A percentile compares a stretch with the other conserved stretches of the same genome.
Conservation (phyloP, 257 asterid species). For the Scutellaria barbata region DNA sequence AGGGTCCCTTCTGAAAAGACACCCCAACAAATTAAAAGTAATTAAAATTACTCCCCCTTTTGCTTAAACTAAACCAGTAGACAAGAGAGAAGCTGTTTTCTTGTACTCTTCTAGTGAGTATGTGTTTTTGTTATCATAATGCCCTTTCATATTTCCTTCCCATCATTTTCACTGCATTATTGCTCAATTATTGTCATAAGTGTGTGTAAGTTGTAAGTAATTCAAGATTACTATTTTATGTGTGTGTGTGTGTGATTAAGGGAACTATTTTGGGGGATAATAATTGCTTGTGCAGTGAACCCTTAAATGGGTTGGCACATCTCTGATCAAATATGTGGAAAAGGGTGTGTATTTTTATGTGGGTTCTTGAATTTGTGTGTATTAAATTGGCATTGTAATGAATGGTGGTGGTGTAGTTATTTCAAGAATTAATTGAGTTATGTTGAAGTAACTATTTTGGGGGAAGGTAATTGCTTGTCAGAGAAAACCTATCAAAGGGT, state of each 20-base stretch:
- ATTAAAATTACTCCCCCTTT: slow-evolving; percentile 15
- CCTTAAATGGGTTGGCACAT: slow-evolving; percentile 22
- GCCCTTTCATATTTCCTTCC: slow-evolving; percentile 19
- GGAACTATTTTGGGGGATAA: neutral
- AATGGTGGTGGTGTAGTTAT: neutral
- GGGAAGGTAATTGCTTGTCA: slow-evolving; percentile 27
- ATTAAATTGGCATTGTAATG: neutral
- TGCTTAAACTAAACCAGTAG: neutral
- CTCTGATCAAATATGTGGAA: slow-evolving; percentile 1
- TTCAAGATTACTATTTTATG: slow-evolving; percentile 13
- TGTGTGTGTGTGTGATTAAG: neutral
- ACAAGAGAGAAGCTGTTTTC: slow-evolving; percentile 36
- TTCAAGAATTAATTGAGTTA: slow-evolving; percentile 7
- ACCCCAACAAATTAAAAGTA: slow-evolving; percentile 16
- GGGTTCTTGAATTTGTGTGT: neutral
- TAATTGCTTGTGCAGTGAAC: slow-evolving; percentile 19
- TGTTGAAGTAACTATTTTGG: slow-evolving; percentile 17
- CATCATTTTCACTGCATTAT: slow-evolving; percentile 33
- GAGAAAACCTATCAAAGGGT: slow-evolving; percentile 26
- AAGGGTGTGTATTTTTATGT: neutral
- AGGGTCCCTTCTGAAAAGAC: slow-evolving; percentile 35
- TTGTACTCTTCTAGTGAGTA: slow-evolving; percentile 13
- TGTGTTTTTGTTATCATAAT: neutral
- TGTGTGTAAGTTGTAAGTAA: neutral
- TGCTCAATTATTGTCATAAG: slow-evolving; percentile 28